Base-by-base conservation (phyloP, 1,284 basidiomycete species). In the Ceratobasidium sp. region DNA sequence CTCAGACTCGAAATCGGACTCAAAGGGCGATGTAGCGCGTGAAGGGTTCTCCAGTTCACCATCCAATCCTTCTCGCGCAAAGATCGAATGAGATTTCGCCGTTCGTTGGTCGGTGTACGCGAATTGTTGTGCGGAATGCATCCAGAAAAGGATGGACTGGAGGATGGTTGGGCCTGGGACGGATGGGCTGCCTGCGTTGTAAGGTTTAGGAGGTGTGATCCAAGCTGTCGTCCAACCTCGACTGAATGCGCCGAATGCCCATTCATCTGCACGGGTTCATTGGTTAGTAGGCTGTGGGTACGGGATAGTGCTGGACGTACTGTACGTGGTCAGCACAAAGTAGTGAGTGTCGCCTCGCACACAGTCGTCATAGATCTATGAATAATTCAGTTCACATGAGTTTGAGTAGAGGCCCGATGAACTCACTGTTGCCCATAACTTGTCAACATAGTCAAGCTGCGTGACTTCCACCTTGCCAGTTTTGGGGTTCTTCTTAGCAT, bases 241-340 rank as follows among this genome's bases (percentile, higher is more conserved):
- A 28, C 66, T 69, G 28, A 69, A 69, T 47, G 66, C 66, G 21
- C 66, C 66, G 23, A 69, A 69, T 47, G 66, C 52, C 66, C 66
- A 69, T 35, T 69, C 52, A 35, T 69, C 66, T 69, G 23, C n/a
- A 16, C 18, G 30, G 18, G 11, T 28, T 11, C 4, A 28, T 11
- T 21, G 18, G n/a, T 44, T 23, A 57, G 26, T 18, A 16, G 41
- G 7, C 1, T 35, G 26, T 41, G 14, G 57, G 35, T n/a, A 23
- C 18, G 23, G 44, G 54, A 18, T 2, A 43, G 16, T 30, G 30
- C 46, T 32, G 18, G 23, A 26, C 64, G 21, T 47, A 69, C 66
- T 69, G 30, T 69, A 69, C 1, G 66, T 69, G 41, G 66, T 69
- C 32, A 69, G 43, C 9, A 69, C 44, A 26, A 69, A 69, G 44